phyloP scores from a whole-genome alignment of 1,284 basidiomycete genomes.

The Athelia sp. region DNA sequence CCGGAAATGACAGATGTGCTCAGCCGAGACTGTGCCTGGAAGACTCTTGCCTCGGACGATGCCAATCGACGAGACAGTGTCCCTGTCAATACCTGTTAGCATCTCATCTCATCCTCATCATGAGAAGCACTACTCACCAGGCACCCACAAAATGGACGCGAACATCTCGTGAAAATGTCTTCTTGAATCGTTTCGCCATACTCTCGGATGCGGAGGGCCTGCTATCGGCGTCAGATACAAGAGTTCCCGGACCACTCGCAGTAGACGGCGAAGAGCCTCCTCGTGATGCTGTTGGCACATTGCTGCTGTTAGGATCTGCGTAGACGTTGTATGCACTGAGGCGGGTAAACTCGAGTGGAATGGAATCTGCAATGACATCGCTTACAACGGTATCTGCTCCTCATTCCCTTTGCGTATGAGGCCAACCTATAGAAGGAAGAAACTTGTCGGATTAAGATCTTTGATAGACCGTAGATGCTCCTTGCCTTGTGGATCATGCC shows the following conservation, averaged over 20 bases:
- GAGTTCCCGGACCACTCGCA: too few relatives aligned
- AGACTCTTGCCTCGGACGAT: slow-evolving; percentile 13
- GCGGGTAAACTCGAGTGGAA: not conserved
- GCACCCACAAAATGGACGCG: slow-evolving; percentile 31
- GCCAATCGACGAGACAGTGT: slow-evolving; percentile 23
- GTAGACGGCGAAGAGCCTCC: too few relatives aligned
- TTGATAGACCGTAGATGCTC: not conserved
- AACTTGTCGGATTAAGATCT: not conserved
- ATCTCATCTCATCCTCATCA: not conserved
- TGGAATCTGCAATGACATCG: not conserved
- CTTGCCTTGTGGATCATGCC: slow-evolving; percentile 36
- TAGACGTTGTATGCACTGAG: slow-evolving; percentile 28
- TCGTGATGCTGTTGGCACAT: too few relatives aligned
- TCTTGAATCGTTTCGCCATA: slow-evolving; percentile 19
- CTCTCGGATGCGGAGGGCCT: not conserved
- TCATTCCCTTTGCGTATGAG: slow-evolving; percentile 27
- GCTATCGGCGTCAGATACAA: too few relatives aligned
- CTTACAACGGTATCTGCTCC: slow-evolving; percentile 31
- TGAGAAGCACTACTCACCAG: slow-evolving; percentile 20
- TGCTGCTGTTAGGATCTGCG: slow-evolving; percentile 4
- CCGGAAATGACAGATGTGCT: slow-evolving; percentile 21
- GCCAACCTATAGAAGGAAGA: slow-evolving; percentile 25
- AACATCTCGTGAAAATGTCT: slow-evolving; percentile 20
- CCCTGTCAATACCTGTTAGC: slow-evolving; percentile 10
- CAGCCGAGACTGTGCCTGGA: slow-evolving; percentile 14